Conservation (phyloP, 352 stramenopile genomes). For the Pythium plurisporium region DNA sequence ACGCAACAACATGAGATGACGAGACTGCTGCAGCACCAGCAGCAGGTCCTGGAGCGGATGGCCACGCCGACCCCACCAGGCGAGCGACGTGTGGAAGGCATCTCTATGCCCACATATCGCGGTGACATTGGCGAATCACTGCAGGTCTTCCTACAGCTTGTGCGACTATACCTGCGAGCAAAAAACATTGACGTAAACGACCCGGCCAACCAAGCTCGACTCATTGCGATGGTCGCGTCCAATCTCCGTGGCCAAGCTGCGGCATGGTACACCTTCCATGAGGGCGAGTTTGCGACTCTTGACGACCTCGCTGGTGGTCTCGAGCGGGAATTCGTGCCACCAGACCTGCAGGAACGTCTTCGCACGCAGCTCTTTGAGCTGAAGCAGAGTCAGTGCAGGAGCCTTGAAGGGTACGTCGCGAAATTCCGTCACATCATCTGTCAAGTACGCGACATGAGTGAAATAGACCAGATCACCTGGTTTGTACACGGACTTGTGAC, state of each 20-base stretch:
- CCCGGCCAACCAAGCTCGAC: background rate
- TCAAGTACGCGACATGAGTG: conserved; percentile 7
- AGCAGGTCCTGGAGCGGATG: background rate
- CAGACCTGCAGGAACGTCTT: conserved; percentile 10
- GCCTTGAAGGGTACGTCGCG: conserved; percentile 1
- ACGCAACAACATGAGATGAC: background rate
- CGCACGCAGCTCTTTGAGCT: conserved; percentile 1
- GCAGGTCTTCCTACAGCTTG: background rate
- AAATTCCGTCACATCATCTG: conserved; percentile 9
- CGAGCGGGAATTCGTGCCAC: conserved; percentile 7
- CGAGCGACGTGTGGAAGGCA: background rate
- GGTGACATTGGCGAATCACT: background rate
- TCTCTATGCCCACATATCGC: background rate
- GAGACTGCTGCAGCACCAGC: background rate
- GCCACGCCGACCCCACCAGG: background rate
- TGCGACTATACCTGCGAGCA: background rate
- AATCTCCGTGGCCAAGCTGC: background rate
- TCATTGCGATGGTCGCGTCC: background rate
- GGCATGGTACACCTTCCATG: background rate
- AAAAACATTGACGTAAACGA: background rate
- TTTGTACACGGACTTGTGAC: conserved; percentile 7
- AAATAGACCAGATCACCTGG: conserved; percentile 10
- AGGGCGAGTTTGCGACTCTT: background rate
- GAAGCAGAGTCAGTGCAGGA: background rate
- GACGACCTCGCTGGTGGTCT: background rate